Conservation (phyloP, 768 basidiomycete genomes). For the Hericium coralloides region DNA sequence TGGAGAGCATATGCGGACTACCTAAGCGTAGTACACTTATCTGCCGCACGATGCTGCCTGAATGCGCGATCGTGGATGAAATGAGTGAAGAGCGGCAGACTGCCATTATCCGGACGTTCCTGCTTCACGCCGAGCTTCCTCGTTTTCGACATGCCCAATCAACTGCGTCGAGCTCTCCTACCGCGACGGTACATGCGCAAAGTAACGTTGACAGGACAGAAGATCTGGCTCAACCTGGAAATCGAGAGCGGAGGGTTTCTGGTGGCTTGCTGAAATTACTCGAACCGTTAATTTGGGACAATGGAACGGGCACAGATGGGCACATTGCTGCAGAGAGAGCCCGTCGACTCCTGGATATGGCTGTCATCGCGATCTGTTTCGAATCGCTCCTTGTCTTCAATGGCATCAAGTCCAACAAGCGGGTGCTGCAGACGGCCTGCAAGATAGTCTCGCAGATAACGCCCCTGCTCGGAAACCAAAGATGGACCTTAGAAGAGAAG, state of each 20-base stretch:
- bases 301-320: conserved; percentile 19
- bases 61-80: conserved; percentile 53
- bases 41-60: conserved; percentile 53
- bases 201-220: conserved; percentile 1
- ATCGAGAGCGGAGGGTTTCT: conserved; percentile 55
- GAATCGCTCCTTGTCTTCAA: conserved; percentile 59
- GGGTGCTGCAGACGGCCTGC: conserved; percentile 55
- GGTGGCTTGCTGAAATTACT: conserved; percentile 55
- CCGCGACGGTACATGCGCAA: neutral
- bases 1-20: conserved; percentile 58
- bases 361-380: conserved; percentile 57
- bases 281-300: conserved; percentile 40
- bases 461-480: conserved; percentile 30
- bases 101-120: conserved; percentile 56
- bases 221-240: conserved; percentile 38
- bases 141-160: conserved; percentile 18
- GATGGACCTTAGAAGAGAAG: conserved; percentile 57
- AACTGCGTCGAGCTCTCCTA: conserved; percentile 2
- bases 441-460: conserved; percentile 35
- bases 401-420: conserved; percentile 49
- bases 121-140: conserved; percentile 59
- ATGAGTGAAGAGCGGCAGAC: conserved; percentile 51
- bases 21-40: conserved; percentile 35
- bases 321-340: conserved; percentile 52
- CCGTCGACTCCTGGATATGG: conserved; percentile 61